phyloP scores from a whole-genome alignment of 176 grass and related monocot species.

The Dendrocalamus sinicus region DNA sequence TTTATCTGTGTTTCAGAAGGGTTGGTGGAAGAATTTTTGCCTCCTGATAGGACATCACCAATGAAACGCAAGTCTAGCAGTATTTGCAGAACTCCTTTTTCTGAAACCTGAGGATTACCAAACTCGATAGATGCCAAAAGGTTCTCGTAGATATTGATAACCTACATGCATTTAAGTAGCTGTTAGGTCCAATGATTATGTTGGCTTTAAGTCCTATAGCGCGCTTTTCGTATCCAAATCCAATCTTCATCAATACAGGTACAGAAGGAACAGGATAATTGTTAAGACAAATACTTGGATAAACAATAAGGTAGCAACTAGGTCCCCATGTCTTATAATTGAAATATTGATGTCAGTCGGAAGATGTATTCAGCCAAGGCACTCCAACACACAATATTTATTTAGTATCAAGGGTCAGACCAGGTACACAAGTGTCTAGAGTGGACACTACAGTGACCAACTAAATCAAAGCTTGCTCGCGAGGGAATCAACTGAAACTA shows the following conservation, averaged over 20 bases:
- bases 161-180: conserved; percentile 53
- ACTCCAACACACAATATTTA: background rate
- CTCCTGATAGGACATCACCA: conserved; percentile 84
- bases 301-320: conserved; percentile 6
- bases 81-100: conserved; percentile 90
- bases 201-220: conserved; percentile 14
- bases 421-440: background rate
- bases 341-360: conserved; percentile 7
- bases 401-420: background rate
- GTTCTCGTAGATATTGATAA: conserved; percentile 74
- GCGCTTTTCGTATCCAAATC: conserved; percentile 32
- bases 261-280: conserved; percentile 12
- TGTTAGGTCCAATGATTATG: conserved; percentile 33
- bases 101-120: conserved; percentile 75
- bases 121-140: conserved; percentile 64
- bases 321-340: background rate
- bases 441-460: background rate
- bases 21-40: conserved; percentile 57
- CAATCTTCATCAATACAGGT: conserved; percentile 25
- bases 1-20: conserved; percentile 54
- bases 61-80: conserved; percentile 86
- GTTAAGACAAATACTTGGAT: conserved; percentile 13
- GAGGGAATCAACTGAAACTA: background rate
- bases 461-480: conserved; percentile 4
- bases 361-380: conserved; percentile 5